Evolutionary conservation across 768 basidiomycete genomes (phyloP).

Genomic region (Collybiopsis confluens): DNA sequence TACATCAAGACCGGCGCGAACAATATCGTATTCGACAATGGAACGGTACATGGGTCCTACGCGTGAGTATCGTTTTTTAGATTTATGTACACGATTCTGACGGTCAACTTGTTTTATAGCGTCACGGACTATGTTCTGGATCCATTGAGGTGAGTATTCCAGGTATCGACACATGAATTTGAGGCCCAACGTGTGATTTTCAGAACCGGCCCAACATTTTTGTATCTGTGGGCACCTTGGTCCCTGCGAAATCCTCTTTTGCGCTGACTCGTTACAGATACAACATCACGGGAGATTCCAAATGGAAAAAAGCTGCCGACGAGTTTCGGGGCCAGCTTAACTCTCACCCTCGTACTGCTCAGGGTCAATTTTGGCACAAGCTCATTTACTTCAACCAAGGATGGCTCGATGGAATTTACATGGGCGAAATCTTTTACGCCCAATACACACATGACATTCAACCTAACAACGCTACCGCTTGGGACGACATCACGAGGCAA

Average conservation of each 20-base stretch:
- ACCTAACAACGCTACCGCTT: constrained; percentile 31
- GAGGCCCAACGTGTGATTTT: neutral
- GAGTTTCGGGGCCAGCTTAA: constrained; percentile 34
- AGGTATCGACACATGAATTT: neutral
- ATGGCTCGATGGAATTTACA: constrained; percentile 44
- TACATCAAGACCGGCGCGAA: constrained; percentile 34
- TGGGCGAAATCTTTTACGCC: constrained; percentile 43
- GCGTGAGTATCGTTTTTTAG: constrained; percentile 19
- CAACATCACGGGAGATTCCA: constrained; percentile 27
- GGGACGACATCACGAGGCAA: constrained; percentile 37
- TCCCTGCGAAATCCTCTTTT: neutral
- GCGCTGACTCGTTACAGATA: constrained; percentile 21
- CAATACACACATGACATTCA: constrained; percentile 34
- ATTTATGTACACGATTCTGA: neutral
- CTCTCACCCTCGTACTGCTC: constrained; percentile 37
- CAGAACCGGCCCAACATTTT: constrained; percentile 35
- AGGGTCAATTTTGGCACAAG: constrained; percentile 48
- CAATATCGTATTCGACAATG: constrained; percentile 34
- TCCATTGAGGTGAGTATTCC: constrained; percentile 26
- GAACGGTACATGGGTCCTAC: constrained; percentile 35
- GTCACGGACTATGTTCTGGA: constrained; percentile 30
- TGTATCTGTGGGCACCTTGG: constrained; percentile 28
- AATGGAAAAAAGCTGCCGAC: constrained; percentile 39
- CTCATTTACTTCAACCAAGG: constrained; percentile 39
- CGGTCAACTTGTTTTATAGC: constrained; percentile 11